Evolutionary conservation across 441 rosid species (phyloP).

Genomic region (Codiaeum variegatum): DNA sequence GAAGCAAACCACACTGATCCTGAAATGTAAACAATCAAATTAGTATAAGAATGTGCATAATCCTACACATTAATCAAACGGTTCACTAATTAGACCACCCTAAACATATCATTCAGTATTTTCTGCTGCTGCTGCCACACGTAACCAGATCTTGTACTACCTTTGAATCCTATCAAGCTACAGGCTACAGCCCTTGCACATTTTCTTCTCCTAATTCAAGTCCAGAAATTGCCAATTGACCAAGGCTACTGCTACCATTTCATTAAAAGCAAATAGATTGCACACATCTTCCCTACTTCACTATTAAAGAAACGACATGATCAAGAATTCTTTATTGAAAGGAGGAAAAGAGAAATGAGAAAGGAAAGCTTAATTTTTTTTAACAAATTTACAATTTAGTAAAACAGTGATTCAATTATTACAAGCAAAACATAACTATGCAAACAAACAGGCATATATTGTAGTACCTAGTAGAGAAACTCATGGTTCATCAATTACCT

Average conservation of each 20-base stretch:
- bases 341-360: neutral
- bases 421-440: neutral
- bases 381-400: neutral
- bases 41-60: constrained; percentile 7
- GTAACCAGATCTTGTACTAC: neutral
- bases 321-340: neutral
- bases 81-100: constrained; percentile 1
- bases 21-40: constrained; percentile 31
- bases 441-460: neutral
- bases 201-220: neutral
- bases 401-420: neutral
- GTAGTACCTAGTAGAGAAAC: neutral
- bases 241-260: neutral
- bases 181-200: neutral
- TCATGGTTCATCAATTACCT: neutral
- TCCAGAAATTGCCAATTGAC: neutral
- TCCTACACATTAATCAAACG: neutral
- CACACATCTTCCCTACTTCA: neutral
- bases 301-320: neutral
- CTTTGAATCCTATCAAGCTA: neutral
- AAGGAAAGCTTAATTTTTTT: neutral
- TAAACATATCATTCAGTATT: neutral
- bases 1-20: constrained; percentile 98
- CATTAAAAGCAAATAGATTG: neutral
- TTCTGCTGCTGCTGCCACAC: neutral